A percentile compares a stretch with the other conserved stretches of the same genome.
These are phyloP conservation scores for Mimosa pudica DNA, from an alignment of 306 rosid species.

Conservation along the genomic window DNA sequence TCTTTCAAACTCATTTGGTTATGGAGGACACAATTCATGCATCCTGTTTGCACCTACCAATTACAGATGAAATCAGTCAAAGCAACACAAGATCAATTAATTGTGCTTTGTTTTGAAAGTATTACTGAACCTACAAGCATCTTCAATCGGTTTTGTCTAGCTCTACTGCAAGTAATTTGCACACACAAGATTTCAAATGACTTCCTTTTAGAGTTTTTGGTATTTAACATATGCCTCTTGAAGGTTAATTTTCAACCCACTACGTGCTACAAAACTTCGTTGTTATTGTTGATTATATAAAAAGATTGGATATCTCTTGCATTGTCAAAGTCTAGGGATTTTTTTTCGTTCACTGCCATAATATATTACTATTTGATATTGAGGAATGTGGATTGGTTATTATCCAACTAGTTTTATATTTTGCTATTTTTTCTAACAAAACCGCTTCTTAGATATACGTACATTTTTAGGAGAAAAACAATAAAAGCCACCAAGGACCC, in stretches of 20 bases:
- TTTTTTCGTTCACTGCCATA: neutral
- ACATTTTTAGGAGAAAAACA: neutral
- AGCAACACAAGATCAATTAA: neutral
- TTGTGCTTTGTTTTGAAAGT: neutral
- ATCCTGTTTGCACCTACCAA: slow-evolving; percentile 61
- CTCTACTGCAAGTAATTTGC: neutral
- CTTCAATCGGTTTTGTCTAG: slow-evolving; percentile 8
- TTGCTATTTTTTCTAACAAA: neutral
- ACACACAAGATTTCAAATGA: neutral
- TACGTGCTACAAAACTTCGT: too few species aligned
- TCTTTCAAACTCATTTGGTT: slow-evolving; percentile 66
- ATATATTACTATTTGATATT: neutral
- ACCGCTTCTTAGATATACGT: neutral
- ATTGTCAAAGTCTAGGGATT: neutral
- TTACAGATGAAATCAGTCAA: neutral
- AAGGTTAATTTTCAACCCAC: neutral
- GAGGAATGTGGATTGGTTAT: neutral
- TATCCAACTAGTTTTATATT: neutral
- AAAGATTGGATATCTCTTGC: neutral
- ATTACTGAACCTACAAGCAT: neutral
- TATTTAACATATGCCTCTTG: neutral
- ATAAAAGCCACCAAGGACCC: neutral
- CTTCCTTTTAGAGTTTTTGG: neutral
- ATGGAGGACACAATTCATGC: slow-evolving; percentile 76
- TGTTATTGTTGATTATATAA: neutral